These are phyloP conservation scores for Entamoeba invadens DNA, from an alignment of 208 protist genomes.

Conservation along the genomic window DNA sequence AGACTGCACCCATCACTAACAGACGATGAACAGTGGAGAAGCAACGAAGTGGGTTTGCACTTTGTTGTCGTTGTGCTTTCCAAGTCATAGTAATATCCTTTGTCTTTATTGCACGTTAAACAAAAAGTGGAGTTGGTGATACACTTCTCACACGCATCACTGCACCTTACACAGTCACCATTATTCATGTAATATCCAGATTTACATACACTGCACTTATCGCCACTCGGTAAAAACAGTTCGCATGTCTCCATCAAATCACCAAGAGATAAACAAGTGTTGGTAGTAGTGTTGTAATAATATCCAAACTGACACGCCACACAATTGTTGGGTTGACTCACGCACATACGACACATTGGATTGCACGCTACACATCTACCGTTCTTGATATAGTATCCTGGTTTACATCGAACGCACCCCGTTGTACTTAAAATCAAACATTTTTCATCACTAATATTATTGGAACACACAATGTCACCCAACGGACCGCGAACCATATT, in stretches of 20 bases:
- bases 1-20: not conserved
- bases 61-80: no score
- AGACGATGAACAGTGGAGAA: not conserved
- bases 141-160: not conserved
- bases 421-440: not conserved
- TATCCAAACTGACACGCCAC: not conserved
- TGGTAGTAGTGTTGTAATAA: not conserved
- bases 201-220: not conserved
- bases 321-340: not conserved
- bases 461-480: not conserved
- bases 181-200: not conserved
- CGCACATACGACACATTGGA: not conserved
- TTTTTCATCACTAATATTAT: not conserved
- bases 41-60: not conserved
- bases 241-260: not conserved
- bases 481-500: not conserved
- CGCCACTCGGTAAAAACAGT: not conserved
- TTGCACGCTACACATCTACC: not conserved
- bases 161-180: not conserved
- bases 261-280: not conserved
- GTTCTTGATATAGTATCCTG: not conserved
- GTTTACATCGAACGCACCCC: not conserved
- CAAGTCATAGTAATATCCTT: not conserved
- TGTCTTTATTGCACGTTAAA: not conserved
- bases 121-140: not conserved